phyloP scores from a whole-genome alignment of 2,329 filamentous ascomycete species.

The Aspergillus fischeri region DNA sequence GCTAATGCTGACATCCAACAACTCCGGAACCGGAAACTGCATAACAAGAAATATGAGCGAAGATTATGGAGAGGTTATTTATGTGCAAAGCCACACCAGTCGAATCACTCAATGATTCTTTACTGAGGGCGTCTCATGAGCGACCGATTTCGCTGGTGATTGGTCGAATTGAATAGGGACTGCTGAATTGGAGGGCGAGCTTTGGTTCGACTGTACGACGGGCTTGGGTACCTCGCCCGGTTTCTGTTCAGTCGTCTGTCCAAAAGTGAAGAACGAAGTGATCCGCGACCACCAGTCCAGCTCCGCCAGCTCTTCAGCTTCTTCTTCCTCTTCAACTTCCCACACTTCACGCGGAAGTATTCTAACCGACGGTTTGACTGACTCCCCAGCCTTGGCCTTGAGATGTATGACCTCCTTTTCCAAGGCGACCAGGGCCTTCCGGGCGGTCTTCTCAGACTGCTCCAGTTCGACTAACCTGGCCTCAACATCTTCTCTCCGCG shows the following conservation, averaged over 20 bases:
- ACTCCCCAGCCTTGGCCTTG: slow-evolving; percentile 34
- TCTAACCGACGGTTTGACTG: slow-evolving; percentile 23
- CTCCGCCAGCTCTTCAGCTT: slow-evolving; percentile 22
- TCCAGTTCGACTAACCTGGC: slow-evolving; percentile 58
- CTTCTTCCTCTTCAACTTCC: slow-evolving; percentile 30
- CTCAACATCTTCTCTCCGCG: slow-evolving; percentile 56
- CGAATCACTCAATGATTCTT: not conserved
- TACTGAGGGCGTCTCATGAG: not conserved
- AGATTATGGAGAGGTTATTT: not conserved
- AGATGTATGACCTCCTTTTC: slow-evolving; percentile 45
- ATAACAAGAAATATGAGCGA: not conserved
- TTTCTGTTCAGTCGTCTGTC: slow-evolving; percentile 12
- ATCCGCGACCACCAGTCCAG: slow-evolving; percentile 32
- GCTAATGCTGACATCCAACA: not conserved
- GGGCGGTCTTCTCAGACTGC: slow-evolving; percentile 41
- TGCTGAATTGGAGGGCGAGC: not conserved
- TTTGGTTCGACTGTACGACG: slow-evolving; percentile 5
- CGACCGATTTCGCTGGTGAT: not conserved
- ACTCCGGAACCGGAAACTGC: not conserved
- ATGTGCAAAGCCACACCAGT: not conserved
- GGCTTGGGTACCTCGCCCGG: slow-evolving; percentile 3
- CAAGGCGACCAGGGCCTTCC: slow-evolving; percentile 39
- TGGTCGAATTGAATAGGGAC: not conserved
- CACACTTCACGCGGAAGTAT: slow-evolving; percentile 41
- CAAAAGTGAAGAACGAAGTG: slow-evolving; percentile 29